Conservation (phyloP, 2,329 filamentous ascomycete species). For the Diaporthe citriasiana region DNA sequence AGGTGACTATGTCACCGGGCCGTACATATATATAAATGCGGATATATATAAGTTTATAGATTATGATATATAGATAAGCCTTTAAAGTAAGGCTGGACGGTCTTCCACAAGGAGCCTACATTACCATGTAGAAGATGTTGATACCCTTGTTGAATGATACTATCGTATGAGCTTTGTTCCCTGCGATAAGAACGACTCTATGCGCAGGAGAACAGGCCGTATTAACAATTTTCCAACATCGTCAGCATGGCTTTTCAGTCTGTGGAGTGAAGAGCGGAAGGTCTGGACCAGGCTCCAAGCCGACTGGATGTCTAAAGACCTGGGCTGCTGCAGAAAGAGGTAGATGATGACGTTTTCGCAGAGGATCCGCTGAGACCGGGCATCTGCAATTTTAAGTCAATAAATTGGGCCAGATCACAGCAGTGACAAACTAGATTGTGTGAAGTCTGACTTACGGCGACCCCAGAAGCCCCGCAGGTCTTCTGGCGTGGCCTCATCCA, state of each 20-base stretch:
- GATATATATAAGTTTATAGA: too few relatives aligned
- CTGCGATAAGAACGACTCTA: constrained; percentile 4
- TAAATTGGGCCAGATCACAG: not conserved
- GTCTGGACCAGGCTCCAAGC: not conserved
- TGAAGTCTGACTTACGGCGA: not conserved
- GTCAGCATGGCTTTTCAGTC: not conserved
- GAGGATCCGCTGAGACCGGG: not conserved
- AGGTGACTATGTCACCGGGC: too few relatives aligned
- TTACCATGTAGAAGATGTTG: not conserved
- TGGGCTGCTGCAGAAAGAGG: constrained; percentile 7
- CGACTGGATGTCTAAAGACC: not conserved
- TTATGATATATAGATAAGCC: too few relatives aligned
- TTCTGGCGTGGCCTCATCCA: not conserved
- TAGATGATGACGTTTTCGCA: not conserved
- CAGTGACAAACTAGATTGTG: not conserved
- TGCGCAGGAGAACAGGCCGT: not conserved
- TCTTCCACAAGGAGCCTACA: too few relatives aligned
- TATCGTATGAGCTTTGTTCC: not conserved
- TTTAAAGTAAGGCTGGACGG: too few relatives aligned
- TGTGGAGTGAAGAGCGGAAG: not conserved
- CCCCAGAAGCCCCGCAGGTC: not conserved
- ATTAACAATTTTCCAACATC: not conserved
- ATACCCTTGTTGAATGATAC: not conserved
- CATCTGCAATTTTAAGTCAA: not conserved
- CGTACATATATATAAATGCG: too few relatives aligned